phyloP scores from a whole-genome alignment of 768 basidiomycete genomes.

The Xanthoconium stramineum region DNA sequence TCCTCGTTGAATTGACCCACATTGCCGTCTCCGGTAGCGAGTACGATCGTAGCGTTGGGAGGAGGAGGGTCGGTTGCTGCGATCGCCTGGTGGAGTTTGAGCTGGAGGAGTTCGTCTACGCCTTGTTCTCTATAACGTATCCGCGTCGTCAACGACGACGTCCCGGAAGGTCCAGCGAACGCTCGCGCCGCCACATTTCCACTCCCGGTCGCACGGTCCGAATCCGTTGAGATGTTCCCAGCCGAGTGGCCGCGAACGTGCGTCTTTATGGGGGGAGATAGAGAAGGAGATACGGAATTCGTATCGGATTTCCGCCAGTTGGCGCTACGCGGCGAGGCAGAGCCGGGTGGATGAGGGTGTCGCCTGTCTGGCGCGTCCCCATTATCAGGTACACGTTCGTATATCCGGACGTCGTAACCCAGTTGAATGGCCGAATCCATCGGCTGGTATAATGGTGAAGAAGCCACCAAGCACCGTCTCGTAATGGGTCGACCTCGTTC shows the following conservation, averaged over 20 bases:
- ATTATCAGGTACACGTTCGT: constrained; percentile 65
- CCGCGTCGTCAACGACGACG: constrained; percentile 29
- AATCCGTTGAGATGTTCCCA: constrained; percentile 27
- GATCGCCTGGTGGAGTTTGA: constrained; percentile 87
- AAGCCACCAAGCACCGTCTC: constrained; percentile 73
- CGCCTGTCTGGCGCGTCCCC: constrained; percentile 60
- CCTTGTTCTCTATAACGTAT: constrained; percentile 84
- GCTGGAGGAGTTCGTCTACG: constrained; percentile 90
- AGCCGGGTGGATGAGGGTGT: constrained; percentile 9
- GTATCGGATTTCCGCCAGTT: constrained; percentile 25
- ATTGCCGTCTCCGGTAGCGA: constrained; percentile 93
- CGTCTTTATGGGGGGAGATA: constrained; percentile 3
- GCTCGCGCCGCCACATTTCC: neutral
- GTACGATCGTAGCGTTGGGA: constrained; percentile 71
- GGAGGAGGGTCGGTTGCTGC: constrained; percentile 66
- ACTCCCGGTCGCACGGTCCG: constrained; percentile 16
- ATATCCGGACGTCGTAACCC: constrained; percentile 72
- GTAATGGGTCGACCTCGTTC: constrained; percentile 78
- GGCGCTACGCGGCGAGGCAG: constrained; percentile 9
- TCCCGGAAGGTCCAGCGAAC: constrained; percentile 15
- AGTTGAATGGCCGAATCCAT: constrained; percentile 69
- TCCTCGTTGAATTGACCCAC: constrained; percentile 90
- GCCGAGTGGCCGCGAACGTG: constrained; percentile 16
- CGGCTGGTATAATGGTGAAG: constrained; percentile 81
- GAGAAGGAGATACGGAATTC: neutral